Percentiles rank a stretch among this genome's conserved stretches.
Evolutionary conservation across 176 grass and related monocot species (phyloP).

Genomic region (Elymus sibiricus): DNA sequence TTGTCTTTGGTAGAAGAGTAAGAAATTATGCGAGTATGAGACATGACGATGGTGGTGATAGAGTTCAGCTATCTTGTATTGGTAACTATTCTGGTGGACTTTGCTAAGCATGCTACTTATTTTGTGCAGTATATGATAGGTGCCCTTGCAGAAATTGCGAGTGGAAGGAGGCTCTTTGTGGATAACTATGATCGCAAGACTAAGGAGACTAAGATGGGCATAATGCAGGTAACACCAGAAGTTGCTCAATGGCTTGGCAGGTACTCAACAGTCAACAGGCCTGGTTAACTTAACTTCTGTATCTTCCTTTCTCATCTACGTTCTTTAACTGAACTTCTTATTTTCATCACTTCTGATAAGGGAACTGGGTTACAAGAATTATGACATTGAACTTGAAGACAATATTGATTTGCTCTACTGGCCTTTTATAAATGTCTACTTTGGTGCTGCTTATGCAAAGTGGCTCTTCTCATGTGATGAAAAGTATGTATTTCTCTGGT

Average conservation of each 20-base stretch:
- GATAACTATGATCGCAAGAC: slow-evolving; percentile 71
- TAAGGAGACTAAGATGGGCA: slow-evolving; percentile 73
- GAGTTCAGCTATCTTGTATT: neutral
- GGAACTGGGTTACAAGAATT: slow-evolving; percentile 85
- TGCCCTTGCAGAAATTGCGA: slow-evolving; percentile 75
- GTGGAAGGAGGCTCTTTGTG: slow-evolving; percentile 67
- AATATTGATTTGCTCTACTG: slow-evolving; percentile 66
- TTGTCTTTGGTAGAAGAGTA: neutral
- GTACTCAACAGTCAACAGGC: slow-evolving; percentile 36
- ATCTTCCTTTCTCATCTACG: slow-evolving; percentile 10
- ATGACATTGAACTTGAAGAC: slow-evolving; percentile 61
- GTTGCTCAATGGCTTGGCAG: slow-evolving; percentile 85
- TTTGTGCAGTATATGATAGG: slow-evolving; percentile 81
- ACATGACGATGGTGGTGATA: neutral
- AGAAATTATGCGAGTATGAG: neutral
- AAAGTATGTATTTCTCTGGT: slow-evolving; percentile 56
- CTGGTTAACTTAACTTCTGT: slow-evolving; percentile 17
- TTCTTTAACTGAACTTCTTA: slow-evolving; percentile 20
- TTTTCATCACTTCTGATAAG: slow-evolving; percentile 37
- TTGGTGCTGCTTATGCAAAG: slow-evolving; percentile 90
- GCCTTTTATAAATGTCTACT: slow-evolving; percentile 95
- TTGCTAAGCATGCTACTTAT: slow-evolving; percentile 16
- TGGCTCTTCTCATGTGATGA: slow-evolving; percentile 92
- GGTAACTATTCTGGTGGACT: neutral
- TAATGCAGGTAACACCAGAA: slow-evolving; percentile 84